Evolutionary conservation across 306 rosid genomes (phyloP).

Genomic region (Alnus glutinosa): DNA sequence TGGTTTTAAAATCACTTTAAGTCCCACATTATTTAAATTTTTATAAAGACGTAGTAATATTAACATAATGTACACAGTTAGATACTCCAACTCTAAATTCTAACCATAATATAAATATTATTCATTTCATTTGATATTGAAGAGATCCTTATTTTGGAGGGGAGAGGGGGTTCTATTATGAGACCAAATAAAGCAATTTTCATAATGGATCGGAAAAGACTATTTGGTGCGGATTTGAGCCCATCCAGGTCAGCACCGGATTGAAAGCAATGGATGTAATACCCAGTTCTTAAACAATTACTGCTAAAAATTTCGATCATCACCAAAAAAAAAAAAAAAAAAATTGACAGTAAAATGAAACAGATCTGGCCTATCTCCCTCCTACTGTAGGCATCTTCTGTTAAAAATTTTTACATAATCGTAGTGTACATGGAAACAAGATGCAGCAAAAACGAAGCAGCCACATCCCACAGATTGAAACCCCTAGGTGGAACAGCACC

Average conservation of each 20-base stretch:
- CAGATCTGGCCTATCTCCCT: conserved; percentile 21
- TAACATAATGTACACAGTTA: too few species aligned
- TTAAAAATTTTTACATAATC: conserved; percentile 32
- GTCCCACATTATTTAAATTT: too few species aligned
- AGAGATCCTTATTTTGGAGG: too few species aligned
- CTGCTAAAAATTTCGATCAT: conserved; percentile 20
- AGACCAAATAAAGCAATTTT: neutral
- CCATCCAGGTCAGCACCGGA: conserved; percentile 1
- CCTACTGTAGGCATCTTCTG: conserved; percentile 30
- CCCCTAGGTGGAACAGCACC: conserved; percentile 51
- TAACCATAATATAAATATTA: too few species aligned
- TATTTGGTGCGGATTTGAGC: conserved; percentile 5
- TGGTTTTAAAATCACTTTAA: too few species aligned
- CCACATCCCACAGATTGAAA: conserved; percentile 20
- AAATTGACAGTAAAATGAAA: conserved; percentile 6
- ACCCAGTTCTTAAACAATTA: conserved; percentile 24
- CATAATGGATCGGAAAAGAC: neutral
- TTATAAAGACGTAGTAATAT: too few species aligned
- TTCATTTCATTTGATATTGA: too few species aligned
- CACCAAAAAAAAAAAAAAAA: neutral
- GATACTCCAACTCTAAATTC: too few species aligned
- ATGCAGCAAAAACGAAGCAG: conserved; percentile 31
- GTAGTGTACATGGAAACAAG: conserved; percentile 21
- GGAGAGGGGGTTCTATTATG: neutral
- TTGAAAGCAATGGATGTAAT: conserved; percentile 2